These are phyloP conservation scores for Irpex rosettiformis DNA, from an alignment of 1,284 basidiomycete genomes.

Conservation along the genomic window DNA sequence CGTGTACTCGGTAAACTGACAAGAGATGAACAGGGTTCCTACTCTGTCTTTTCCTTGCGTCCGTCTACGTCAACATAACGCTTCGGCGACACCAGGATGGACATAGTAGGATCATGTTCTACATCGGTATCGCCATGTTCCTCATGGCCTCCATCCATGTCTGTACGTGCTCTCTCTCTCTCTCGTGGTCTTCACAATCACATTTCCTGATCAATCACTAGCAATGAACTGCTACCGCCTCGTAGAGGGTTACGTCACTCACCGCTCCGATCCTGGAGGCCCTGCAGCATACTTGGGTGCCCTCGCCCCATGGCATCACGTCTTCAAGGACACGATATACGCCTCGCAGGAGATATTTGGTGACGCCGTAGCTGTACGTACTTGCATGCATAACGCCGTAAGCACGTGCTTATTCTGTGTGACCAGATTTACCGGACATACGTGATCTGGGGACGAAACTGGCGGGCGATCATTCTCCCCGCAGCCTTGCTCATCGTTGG, in stretches of 20 bases:
- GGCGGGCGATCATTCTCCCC: conserved; percentile 23
- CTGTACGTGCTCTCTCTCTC: conserved; percentile 1
- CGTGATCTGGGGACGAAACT: conserved; percentile 27
- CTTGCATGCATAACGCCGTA: neutral
- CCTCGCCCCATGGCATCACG: conserved; percentile 28
- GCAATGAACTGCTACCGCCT: conserved; percentile 29
- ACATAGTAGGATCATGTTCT: conserved; percentile 17
- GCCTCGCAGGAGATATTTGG: conserved; percentile 29
- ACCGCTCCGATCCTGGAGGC: conserved; percentile 21
- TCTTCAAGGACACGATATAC: conserved; percentile 26
- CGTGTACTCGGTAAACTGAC: neutral
- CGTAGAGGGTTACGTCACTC: conserved; percentile 26
- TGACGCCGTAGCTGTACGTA: conserved; percentile 27
- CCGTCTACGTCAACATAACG: conserved; percentile 14
- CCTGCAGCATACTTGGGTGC: conserved; percentile 26
- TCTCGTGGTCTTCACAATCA: neutral
- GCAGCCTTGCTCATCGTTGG: conserved; percentile 21
- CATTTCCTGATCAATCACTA: conserved; percentile 2
- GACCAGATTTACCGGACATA: conserved; percentile 31
- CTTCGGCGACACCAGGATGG: conserved; percentile 13
- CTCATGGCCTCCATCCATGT: conserved; percentile 15
- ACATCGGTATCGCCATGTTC: conserved; percentile 14
- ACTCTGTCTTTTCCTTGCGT: conserved; percentile 13
- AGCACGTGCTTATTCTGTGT: neutral
- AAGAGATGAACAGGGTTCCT: conserved; percentile 10